Conservation (phyloP, 768 basidiomycete species). For the Arthromyces matolae region DNA sequence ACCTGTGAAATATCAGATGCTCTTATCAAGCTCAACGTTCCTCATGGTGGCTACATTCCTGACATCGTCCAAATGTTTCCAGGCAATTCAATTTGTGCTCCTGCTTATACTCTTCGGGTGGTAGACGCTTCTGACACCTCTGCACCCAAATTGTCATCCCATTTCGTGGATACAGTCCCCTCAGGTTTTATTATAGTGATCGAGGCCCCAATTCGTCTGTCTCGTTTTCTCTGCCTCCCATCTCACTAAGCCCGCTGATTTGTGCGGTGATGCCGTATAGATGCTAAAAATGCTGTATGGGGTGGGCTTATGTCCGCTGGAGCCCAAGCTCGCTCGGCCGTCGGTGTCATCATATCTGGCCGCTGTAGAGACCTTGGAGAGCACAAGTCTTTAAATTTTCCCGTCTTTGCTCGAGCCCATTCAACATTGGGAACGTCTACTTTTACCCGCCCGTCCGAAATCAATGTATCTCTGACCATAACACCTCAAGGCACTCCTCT, state of each 20-base stretch:
- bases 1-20: slow-evolving; percentile 89
- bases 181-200: slow-evolving; percentile 68
- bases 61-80: slow-evolving; percentile 64
- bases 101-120: slow-evolving; percentile 88
- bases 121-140: slow-evolving; percentile 53
- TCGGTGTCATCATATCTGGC: slow-evolving; percentile 79
- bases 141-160: slow-evolving; percentile 61
- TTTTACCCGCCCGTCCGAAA: slow-evolving; percentile 75
- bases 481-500: slow-evolving; percentile 33
- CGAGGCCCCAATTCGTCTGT: slow-evolving; percentile 69
- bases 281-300: slow-evolving; percentile 82
- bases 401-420: slow-evolving; percentile 77
- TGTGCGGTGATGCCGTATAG: slow-evolving; percentile 37
- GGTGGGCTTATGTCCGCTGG: slow-evolving; percentile 90
- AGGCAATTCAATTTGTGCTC: slow-evolving; percentile 51
- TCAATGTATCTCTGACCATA: slow-evolving; percentile 64
- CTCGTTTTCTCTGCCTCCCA: no score
- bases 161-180: slow-evolving; percentile 81
- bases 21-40: slow-evolving; percentile 70
- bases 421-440: slow-evolving; percentile 85
- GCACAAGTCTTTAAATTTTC: slow-evolving; percentile 64
- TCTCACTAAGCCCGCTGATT: no score
- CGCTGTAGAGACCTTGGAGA: slow-evolving; percentile 83
- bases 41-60: slow-evolving; percentile 77
- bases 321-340: slow-evolving; percentile 64